Evolutionary conservation across 1,139 yeast species (phyloP).

Genomic region (Geotrichum carabidarum): DNA sequence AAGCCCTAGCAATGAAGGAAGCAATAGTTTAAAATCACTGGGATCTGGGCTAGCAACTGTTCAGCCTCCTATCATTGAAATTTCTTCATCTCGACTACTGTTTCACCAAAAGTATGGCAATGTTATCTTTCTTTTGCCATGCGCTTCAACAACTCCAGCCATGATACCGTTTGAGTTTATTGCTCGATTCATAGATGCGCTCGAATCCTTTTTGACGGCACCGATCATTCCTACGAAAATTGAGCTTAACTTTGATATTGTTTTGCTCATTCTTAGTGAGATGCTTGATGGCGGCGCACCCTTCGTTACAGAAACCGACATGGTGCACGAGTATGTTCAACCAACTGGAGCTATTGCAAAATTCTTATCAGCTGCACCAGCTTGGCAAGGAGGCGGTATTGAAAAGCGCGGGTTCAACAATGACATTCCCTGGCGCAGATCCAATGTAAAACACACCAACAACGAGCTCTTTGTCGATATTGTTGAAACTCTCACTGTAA

Average conservation of each 20-base stretch:
- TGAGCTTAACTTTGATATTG: conserved; percentile 59
- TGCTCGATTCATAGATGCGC: conserved; percentile 46
- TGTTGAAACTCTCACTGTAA: conserved; percentile 52
- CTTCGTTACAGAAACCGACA: conserved; percentile 64
- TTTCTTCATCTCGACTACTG: conserved; percentile 34
- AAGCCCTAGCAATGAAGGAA: conserved; percentile 5
- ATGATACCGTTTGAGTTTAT: conserved; percentile 55
- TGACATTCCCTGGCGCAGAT: conserved; percentile 67
- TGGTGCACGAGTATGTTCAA: conserved; percentile 68
- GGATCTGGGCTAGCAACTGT: neutral
- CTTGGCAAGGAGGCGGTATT: conserved; percentile 7
- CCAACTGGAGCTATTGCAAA: conserved; percentile 36
- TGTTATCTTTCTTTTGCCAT: conserved; percentile 33
- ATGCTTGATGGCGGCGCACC: conserved; percentile 78
- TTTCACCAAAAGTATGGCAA: conserved; percentile 33
- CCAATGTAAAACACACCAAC: conserved; percentile 59
- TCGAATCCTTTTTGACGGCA: conserved; percentile 55
- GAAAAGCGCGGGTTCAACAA: conserved; percentile 9
- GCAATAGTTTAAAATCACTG: neutral
- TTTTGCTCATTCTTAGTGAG: conserved; percentile 57
- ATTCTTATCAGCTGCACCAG: conserved; percentile 25
- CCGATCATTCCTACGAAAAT: conserved; percentile 56
- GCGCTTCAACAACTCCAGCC: conserved; percentile 37
- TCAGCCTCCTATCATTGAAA: conserved; percentile 26
- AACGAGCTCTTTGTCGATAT: conserved; percentile 82